phyloP scores from a whole-genome alignment of 148 eudicot genomes.

The Rhododendron williamsianum region DNA sequence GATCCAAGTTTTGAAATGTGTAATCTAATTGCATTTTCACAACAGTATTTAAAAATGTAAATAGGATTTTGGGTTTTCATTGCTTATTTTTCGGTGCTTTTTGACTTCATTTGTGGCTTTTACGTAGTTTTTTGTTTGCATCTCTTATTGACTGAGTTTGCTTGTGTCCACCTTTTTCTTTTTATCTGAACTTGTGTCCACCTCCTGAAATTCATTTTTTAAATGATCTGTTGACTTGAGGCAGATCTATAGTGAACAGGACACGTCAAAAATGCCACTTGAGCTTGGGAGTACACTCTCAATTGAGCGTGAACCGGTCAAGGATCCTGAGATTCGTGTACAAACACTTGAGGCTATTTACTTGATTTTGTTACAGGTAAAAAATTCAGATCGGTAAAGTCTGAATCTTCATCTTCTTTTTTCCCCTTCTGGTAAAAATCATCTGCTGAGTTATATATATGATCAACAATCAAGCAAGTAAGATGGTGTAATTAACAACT shows the following conservation, averaged over 20 bases:
- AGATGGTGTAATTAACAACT: neutral
- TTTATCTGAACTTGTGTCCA: neutral
- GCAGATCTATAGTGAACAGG: slow-evolving; percentile 77
- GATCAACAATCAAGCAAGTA: neutral
- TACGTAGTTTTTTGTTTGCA: neutral
- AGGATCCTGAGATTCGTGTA: slow-evolving; percentile 77
- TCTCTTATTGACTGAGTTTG: neutral
- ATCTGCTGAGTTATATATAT: neutral
- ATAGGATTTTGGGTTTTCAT: neutral
- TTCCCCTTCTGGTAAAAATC: neutral
- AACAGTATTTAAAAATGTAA: neutral
- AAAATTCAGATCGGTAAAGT: neutral
- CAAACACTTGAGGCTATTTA: slow-evolving; percentile 88
- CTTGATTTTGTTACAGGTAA: slow-evolving; percentile 70
- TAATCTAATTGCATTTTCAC: neutral
- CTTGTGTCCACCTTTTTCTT: neutral
- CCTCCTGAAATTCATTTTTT: slow-evolving; percentile 3
- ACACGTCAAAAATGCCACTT: slow-evolving; percentile 86
- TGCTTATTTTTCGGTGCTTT: neutral
- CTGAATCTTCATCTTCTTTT: neutral
- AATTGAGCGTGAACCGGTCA: slow-evolving; percentile 76
- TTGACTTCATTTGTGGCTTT: slow-evolving; percentile 4
- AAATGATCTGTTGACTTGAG: neutral
- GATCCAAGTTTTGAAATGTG: neutral
- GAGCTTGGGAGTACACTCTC: slow-evolving; percentile 89